Percentiles rank a stretch among this genome's conserved stretches.
Evolutionary conservation across 306 rosid species (phyloP).

Genomic region (Dalbergia oliveri): DNA sequence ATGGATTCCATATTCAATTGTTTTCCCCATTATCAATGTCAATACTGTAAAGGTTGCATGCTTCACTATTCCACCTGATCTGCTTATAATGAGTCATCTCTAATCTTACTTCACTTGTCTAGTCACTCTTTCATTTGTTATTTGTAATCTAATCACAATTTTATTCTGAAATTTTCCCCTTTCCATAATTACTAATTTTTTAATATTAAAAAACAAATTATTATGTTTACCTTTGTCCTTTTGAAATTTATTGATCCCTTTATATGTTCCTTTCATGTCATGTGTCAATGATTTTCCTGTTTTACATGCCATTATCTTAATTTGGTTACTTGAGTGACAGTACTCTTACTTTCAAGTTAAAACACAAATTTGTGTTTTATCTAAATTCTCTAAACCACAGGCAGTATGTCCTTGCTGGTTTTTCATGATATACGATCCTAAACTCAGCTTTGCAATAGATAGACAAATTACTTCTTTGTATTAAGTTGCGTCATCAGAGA

Average conservation of each 20-base stretch:
- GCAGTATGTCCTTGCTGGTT: neutral
- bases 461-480: too few species aligned
- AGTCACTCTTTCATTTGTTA: too few species aligned
- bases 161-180: neutral
- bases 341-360: neutral
- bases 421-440: too few species aligned
- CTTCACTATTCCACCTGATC: neutral
- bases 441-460: neutral
- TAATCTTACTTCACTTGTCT: too few species aligned
- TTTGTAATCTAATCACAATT: neutral
- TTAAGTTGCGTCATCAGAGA: too few species aligned
- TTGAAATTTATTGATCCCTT: neutral
- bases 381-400: neutral
- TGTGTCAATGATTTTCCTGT: neutral
- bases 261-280: neutral
- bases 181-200: neutral
- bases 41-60: neutral
- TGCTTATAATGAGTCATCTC: neutral
- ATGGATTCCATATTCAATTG: neutral
- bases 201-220: neutral
- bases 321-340: neutral
- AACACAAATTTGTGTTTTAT: neutral
- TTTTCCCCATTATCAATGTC: neutral
- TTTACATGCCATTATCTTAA: neutral
- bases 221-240: neutral